A percentile compares a stretch with the other conserved stretches of the same genome.
Evolutionary conservation across 306 rosid species (phyloP).

Genomic region (Acacia melanoxylon): DNA sequence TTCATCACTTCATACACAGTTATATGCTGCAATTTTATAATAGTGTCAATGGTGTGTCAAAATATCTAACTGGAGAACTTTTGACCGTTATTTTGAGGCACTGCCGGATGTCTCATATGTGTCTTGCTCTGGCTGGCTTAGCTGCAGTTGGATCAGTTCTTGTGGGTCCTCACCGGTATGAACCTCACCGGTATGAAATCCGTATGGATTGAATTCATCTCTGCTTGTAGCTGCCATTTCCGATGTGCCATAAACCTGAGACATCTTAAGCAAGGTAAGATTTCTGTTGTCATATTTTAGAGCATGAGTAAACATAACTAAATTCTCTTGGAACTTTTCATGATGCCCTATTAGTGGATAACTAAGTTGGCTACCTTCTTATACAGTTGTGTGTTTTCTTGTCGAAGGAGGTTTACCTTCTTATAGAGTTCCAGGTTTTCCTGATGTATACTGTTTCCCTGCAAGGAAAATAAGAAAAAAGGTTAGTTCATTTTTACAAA

Average conservation of each 20-base stretch:
- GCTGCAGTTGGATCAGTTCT: slow-evolving; percentile 53
- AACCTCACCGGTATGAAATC: slow-evolving; percentile 24
- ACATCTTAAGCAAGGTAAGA: slow-evolving; percentile 30
- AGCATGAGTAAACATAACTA: slow-evolving; percentile 18
- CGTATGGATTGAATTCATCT: slow-evolving; percentile 41
- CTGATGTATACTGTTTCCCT: slow-evolving; percentile 46
- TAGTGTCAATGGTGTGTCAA: slow-evolving; percentile 9
- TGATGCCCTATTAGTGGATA: slow-evolving; percentile 5
- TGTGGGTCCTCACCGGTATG: slow-evolving; percentile 33
- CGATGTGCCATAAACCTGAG: slow-evolving; percentile 47
- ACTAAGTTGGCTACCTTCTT: slow-evolving; percentile 38
- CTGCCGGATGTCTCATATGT: slow-evolving; percentile 38
- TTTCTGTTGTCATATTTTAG: slow-evolving; percentile 22
- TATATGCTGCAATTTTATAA: slow-evolving; percentile 26
- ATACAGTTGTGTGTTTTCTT: slow-evolving; percentile 38
- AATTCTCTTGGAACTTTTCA: slow-evolving; percentile 15
- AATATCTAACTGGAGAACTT: slow-evolving; percentile 12
- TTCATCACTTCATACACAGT: slow-evolving; percentile 20
- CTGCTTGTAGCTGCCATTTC: slow-evolving; percentile 32
- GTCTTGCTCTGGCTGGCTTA: slow-evolving; percentile 51
- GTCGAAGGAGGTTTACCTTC: slow-evolving; percentile 47
- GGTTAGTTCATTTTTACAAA: slow-evolving; percentile 14
- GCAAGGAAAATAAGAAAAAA: slow-evolving; percentile 11
- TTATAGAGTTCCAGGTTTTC: slow-evolving; percentile 53
- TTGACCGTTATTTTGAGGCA: slow-evolving; percentile 35